Conservation (phyloP, 2,329 filamentous ascomycete genomes). For the Pseudocercospora fuligena region DNA sequence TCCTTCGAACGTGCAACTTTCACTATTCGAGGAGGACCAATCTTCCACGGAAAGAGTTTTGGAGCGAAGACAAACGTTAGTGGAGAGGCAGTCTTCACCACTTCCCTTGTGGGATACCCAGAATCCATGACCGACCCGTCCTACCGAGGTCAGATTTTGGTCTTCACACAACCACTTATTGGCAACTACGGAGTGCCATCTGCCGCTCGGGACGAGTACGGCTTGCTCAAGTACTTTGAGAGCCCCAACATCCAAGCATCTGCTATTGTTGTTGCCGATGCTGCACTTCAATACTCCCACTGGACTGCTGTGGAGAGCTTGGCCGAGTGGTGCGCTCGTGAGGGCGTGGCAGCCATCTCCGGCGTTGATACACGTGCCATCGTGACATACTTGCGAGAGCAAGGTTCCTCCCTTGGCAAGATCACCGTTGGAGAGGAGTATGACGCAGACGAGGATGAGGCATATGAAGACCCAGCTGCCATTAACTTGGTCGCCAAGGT, state of each 20-base stretch:
- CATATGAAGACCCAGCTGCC: slow-evolving; percentile 90
- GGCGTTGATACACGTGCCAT: slow-evolving; percentile 97
- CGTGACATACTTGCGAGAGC: slow-evolving; percentile 93
- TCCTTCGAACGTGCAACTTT: slow-evolving; percentile 84
- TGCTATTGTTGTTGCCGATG: slow-evolving; percentile 94
- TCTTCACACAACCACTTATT: slow-evolving; percentile 97
- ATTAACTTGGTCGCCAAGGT: slow-evolving; percentile 97
- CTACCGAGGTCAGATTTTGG: slow-evolving; percentile 86
- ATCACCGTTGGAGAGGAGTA: slow-evolving; percentile 98
- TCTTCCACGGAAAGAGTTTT: slow-evolving; percentile 96
- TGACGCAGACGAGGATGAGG: slow-evolving; percentile 96
- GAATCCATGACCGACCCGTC: slow-evolving; percentile 78
- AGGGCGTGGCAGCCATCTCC: slow-evolving; percentile 94
- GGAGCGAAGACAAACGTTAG: slow-evolving; percentile 96
- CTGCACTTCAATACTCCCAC: slow-evolving; percentile 92
- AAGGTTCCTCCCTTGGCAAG: slow-evolving; percentile 91
- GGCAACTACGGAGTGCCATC: slow-evolving; percentile 98
- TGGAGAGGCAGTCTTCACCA: slow-evolving; percentile 98
- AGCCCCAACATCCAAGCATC: slow-evolving; percentile 96
- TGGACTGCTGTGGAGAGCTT: slow-evolving; percentile 98
- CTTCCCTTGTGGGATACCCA: slow-evolving; percentile 95
- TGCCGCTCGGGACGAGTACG: slow-evolving; percentile 79
- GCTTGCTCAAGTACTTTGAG: slow-evolving; percentile 96
- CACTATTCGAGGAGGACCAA: slow-evolving; percentile 92
- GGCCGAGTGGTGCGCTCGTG: slow-evolving; percentile 90